These are phyloP conservation scores for Cercospora brassicicola DNA, from an alignment of 2,329 filamentous ascomycete genomes.

Conservation along the genomic window DNA sequence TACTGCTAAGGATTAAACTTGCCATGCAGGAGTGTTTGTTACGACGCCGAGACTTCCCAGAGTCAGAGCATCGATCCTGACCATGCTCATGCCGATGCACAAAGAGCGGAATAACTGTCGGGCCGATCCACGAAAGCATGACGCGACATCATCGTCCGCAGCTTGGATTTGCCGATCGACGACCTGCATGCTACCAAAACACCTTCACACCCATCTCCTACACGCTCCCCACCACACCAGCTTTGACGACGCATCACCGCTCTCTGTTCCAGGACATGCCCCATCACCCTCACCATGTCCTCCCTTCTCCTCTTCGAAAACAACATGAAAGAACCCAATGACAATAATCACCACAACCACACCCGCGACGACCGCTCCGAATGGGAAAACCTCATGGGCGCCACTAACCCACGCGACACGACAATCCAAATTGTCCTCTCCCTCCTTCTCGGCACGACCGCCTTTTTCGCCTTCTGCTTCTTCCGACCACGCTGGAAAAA, in stretches of 20 bases:
- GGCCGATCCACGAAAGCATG: neutral
- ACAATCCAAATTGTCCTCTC: slow-evolving; percentile 70
- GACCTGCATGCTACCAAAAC: neutral
- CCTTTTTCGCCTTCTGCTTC: slow-evolving; percentile 75
- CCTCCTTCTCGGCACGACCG: slow-evolving; percentile 65
- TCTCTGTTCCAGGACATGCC: neutral
- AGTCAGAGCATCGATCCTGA: no score
- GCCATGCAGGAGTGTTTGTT: no score
- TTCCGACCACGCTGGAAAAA: slow-evolving; percentile 88
- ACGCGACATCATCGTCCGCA: slow-evolving; percentile 6
- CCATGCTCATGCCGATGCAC: neutral
- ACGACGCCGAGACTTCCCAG: no score
- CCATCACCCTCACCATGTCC: neutral
- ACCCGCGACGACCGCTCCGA: neutral
- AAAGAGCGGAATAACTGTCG: neutral
- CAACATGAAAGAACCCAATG: slow-evolving; percentile 12
- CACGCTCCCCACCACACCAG: neutral
- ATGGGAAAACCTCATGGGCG: slow-evolving; percentile 34
- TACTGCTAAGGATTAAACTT: no score
- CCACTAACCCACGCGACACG: slow-evolving; percentile 47
- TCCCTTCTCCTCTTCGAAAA: neutral
- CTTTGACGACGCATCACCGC: neutral
- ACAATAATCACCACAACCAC: slow-evolving; percentile 9
- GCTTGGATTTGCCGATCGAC: neutral
- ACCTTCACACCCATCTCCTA: neutral